Evolutionary conservation across 2,329 filamentous ascomycete genomes (phyloP).

Genomic region (Blastomyces percursus): DNA sequence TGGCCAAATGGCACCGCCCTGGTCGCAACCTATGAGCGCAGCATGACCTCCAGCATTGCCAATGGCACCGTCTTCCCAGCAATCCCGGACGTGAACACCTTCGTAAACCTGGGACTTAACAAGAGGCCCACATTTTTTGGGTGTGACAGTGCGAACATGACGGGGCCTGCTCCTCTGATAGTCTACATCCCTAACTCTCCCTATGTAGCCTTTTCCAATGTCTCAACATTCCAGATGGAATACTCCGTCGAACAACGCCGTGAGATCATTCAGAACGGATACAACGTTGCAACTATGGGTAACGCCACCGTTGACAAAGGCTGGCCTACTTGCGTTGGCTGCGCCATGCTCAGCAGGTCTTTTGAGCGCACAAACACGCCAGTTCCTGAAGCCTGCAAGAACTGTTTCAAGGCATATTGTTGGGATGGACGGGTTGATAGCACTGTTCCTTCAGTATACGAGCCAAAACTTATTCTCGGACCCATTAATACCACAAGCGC

Average conservation of each 20-base stretch:
- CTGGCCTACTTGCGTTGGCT: slow-evolving; percentile 79
- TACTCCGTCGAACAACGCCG: slow-evolving; percentile 60
- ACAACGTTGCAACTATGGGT: slow-evolving; percentile 68
- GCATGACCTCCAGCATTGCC: slow-evolving; percentile 44
- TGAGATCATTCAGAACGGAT: slow-evolving; percentile 75
- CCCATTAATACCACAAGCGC: slow-evolving; percentile 1
- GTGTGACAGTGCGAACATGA: slow-evolving; percentile 57
- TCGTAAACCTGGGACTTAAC: slow-evolving; percentile 67
- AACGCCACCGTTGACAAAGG: slow-evolving; percentile 63
- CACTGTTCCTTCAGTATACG: slow-evolving; percentile 30
- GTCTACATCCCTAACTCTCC: slow-evolving; percentile 85
- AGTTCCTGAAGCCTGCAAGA: slow-evolving; percentile 59
- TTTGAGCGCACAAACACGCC: slow-evolving; percentile 58
- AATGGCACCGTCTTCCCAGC: slow-evolving; percentile 63
- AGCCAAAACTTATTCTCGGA: slow-evolving; percentile 26
- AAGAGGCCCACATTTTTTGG: slow-evolving; percentile 69
- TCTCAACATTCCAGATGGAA: slow-evolving; percentile 60
- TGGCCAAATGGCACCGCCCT: slow-evolving; percentile 72
- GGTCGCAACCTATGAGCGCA: slow-evolving; percentile 62
- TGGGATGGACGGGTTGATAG: slow-evolving; percentile 67
- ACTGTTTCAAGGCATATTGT: slow-evolving; percentile 76
- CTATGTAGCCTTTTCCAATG: slow-evolving; percentile 65
- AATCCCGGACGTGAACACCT: slow-evolving; percentile 64
- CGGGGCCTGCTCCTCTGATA: slow-evolving; percentile 51
- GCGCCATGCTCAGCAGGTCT: slow-evolving; percentile 70